Base-by-base conservation (phyloP, 1,139 yeast genomes). In the Pneumocystis canis region DNA sequence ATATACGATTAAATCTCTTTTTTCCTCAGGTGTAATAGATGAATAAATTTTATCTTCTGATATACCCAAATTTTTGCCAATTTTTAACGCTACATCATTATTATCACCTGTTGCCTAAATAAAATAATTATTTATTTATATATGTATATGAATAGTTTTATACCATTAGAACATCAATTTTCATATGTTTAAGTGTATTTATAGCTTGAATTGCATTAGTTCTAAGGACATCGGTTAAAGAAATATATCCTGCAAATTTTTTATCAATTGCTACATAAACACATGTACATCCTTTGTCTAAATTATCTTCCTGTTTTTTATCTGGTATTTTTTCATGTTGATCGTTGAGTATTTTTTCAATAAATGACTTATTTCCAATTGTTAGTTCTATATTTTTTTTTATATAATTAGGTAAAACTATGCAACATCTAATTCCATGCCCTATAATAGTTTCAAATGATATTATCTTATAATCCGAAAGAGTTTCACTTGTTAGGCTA, bases 11-110 rank as follows among this genome's bases (percentile, higher is more conserved):
- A 89, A 79, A 47, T 80, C 80, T 65, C 88, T 84, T 73, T 92
- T 92, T 63, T 86, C 85, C 18, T 80, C 78, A 0, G 98, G 97
- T 0, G 85, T 77, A 0, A 88, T 83, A 66, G 85, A 89, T 63
- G 94, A 84, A 77, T 84, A 87, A 3, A 88, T 83, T 69, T 86
- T 83, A 5, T 78, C 76, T 6, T 73, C 71, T 0, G 84, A 80
- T 28, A 94, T 85, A 0, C 89, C 94, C 60, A 89, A 80, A 63
- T 81, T 79, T 11, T 72, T 69, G 0, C 95, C 96, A 53, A 89
- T 81, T 63, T 79, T 78, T 54, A 75, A 71, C 0, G 96, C 95
- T 1, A 87, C 83, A 32, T 76, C 76, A 5, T 73, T 73, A 65
- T 83, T 82, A 72, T 92, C 99, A 59, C 99, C 99, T 1, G 96